Conservation (phyloP, 352 stramenopile genomes). For the Pythium insidiosum region DNA sequence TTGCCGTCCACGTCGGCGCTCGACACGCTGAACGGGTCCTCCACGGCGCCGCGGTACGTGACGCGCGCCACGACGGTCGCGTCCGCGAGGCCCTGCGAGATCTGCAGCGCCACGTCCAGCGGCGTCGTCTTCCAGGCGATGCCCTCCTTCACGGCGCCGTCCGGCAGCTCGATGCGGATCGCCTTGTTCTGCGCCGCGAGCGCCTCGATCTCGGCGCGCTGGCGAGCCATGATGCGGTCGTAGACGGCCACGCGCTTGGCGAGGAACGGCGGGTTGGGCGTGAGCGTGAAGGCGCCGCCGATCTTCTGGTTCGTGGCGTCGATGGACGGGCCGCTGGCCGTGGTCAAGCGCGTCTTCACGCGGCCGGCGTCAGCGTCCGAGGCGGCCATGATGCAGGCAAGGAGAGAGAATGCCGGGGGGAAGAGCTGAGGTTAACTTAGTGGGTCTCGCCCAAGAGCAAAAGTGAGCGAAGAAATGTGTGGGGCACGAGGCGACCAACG, state of each 20-base stretch:
- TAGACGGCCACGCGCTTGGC: slow-evolving; percentile 75
- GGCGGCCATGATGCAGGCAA: too few species aligned
- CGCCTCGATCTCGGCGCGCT: slow-evolving; percentile 62
- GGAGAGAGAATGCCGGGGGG: too few species aligned
- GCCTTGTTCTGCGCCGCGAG: slow-evolving; percentile 76
- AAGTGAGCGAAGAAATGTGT: too few species aligned
- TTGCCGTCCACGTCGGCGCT: slow-evolving; percentile 88
- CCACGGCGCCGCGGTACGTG: slow-evolving; percentile 51
- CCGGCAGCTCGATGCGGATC: slow-evolving; percentile 97
- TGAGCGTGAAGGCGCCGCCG: slow-evolving; percentile 70
- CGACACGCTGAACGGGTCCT: slow-evolving; percentile 71
- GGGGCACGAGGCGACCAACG: too few species aligned
- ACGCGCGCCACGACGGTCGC: slow-evolving; percentile 92
- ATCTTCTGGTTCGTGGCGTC: slow-evolving; percentile 61
- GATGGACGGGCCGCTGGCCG: slow-evolving; percentile 66
- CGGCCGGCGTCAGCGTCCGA: too few species aligned
- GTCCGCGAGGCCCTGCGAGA: slow-evolving; percentile 95
- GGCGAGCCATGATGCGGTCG: slow-evolving; percentile 70
- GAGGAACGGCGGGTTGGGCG: slow-evolving; percentile 81
- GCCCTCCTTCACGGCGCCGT: slow-evolving; percentile 91
- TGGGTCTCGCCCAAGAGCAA: too few species aligned
- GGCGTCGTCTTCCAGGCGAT: slow-evolving; percentile 93
- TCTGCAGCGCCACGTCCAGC: slow-evolving; percentile 92
- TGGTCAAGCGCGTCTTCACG: slow-evolving; percentile 72
- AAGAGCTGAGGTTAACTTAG: too few species aligned